Evolutionary conservation across 2,329 filamentous ascomycete genomes (phyloP).

Genomic region (Ophiostoma ips): DNA sequence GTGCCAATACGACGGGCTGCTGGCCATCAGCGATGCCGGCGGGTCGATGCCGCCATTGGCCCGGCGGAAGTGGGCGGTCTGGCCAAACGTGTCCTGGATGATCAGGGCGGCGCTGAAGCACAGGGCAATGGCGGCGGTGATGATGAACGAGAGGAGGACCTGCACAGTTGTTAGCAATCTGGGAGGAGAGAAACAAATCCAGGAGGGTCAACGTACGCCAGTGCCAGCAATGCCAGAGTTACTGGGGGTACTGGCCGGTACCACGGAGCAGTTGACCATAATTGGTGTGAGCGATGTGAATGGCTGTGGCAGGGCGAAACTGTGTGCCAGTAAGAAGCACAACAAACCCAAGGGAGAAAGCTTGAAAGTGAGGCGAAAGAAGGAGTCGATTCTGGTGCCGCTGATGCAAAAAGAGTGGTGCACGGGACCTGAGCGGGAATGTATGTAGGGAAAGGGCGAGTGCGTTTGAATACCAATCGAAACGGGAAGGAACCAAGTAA

Average conservation of each 20-base stretch:
- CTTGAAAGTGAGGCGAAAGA: not conserved
- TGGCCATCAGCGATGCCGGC: constrained; percentile 19
- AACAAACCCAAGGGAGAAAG: not conserved
- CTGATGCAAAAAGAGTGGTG: not conserved
- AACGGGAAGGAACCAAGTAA: not conserved
- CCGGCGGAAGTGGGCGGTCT: constrained; percentile 21
- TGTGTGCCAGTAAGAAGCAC: not conserved
- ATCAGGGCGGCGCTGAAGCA: constrained; percentile 42
- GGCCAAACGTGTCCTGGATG: constrained; percentile 31
- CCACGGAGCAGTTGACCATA: constrained; percentile 25
- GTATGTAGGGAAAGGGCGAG: not conserved
- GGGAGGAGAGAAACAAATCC: not conserved
- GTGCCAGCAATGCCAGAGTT: constrained; percentile 45
- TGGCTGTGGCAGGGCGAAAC: not conserved
- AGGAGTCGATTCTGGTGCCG: not conserved
- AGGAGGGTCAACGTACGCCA: constrained; percentile 32
- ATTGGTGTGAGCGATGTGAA: constrained; percentile 1
- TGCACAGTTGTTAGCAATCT: constrained; percentile 16
- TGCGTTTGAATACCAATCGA: too few relatives aligned
- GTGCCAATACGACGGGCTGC: not conserved
- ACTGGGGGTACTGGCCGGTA: constrained; percentile 30
- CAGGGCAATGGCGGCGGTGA: constrained; percentile 45
- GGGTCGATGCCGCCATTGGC: not conserved
- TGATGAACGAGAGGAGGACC: constrained; percentile 52
- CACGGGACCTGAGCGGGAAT: not conserved